phyloP scores from a whole-genome alignment of 192 early-diverging fungal species.

The Coemansia sp. region DNA sequence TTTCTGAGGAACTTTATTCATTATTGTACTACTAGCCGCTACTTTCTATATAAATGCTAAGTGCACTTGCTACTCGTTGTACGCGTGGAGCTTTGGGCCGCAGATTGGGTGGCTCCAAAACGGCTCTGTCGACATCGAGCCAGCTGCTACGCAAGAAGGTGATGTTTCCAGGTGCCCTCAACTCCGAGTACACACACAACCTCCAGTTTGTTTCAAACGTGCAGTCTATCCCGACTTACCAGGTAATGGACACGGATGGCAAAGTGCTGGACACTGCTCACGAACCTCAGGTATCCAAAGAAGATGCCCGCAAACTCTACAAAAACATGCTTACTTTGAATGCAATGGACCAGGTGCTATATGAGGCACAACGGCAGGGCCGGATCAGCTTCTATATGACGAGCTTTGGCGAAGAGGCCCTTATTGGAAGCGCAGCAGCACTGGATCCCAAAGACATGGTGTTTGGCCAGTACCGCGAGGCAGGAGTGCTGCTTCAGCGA shows the following conservation, averaged over 20 bases:
- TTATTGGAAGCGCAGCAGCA: constrained; percentile 88
- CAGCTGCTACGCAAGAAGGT: constrained; percentile 53
- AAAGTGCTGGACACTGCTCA: constrained; percentile 66
- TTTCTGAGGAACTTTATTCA: too few relatives aligned
- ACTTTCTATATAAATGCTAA: too few relatives aligned
- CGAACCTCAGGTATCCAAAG: constrained; percentile 68
- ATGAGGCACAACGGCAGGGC: constrained; percentile 97
- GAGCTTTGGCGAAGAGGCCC: constrained; percentile 96
- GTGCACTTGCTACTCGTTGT: too few relatives aligned
- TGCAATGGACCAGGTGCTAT: constrained; percentile 90
- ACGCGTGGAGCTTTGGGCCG: too few relatives aligned
- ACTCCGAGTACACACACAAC: constrained; percentile 62
- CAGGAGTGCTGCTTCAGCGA: constrained; percentile 89
- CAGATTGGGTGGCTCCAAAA: neutral
- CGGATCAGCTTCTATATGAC: constrained; percentile 99
- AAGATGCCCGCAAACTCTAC: constrained; percentile 79
- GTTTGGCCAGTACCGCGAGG: constrained; percentile 99
- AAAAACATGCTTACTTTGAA: constrained; percentile 87
- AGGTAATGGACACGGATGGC: constrained; percentile 89
- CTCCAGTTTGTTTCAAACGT: constrained; percentile 64
- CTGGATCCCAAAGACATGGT: constrained; percentile 80
- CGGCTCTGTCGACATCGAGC: constrained; percentile 20
- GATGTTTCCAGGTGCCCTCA: constrained; percentile 63
- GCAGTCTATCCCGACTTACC: constrained; percentile 82
- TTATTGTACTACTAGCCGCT: too few relatives aligned